phyloP scores from a whole-genome alignment of 257 asterid genomes.

The Eustoma russellianum region DNA sequence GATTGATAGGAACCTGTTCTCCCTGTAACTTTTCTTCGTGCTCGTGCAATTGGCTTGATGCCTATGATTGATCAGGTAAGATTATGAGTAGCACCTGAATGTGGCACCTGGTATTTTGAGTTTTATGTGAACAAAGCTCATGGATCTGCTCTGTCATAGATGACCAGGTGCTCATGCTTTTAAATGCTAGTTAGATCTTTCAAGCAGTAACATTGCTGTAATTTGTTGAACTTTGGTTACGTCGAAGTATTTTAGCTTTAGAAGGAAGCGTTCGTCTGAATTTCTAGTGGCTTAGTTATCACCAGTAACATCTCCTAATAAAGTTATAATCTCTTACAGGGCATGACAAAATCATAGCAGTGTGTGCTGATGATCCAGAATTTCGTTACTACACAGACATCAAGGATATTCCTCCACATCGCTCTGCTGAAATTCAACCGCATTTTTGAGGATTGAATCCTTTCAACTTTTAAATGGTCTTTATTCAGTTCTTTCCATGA shows the following conservation, averaged over 20 bases:
- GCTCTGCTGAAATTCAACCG: conserved; percentile 89
- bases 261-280: no score
- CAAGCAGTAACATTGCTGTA: no score
- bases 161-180: neutral
- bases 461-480: no score
- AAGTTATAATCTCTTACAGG: conserved; percentile 21
- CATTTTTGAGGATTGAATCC: conserved; percentile 90
- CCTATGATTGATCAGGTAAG: conserved; percentile 94
- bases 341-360: conserved; percentile 91
- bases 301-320: no score
- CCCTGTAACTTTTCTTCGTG: conserved; percentile 79
- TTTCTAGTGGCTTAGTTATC: no score
- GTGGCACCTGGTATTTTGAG: no score
- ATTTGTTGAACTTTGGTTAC: no score
- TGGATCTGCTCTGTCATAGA: no score
- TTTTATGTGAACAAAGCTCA: no score
- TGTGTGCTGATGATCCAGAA: conserved; percentile 83
- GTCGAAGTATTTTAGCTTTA: no score
- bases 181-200: neutral
- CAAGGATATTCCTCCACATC: conserved; percentile 68
- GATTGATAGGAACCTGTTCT: conserved; percentile 61
- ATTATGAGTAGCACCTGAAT: no score
- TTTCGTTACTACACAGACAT: conserved; percentile 62
- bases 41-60: conserved; percentile 87
- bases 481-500: neutral